Evolutionary conservation across 192 early-diverging fungal genomes (phyloP).

Genomic region (Phlyctochytrium planicorne): DNA sequence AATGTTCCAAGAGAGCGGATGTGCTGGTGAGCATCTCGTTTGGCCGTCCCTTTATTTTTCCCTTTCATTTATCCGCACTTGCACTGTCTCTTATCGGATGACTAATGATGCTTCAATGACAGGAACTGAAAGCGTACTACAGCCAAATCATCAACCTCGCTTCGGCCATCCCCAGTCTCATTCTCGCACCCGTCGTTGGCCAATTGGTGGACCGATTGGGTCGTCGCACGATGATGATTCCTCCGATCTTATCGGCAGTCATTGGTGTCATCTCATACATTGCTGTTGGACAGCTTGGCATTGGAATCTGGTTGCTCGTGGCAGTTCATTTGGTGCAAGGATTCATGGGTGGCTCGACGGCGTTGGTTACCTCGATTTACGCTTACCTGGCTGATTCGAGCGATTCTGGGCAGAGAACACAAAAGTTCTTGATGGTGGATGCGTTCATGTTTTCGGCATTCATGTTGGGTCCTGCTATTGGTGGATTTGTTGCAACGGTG

Average conservation of each 20-base stretch:
- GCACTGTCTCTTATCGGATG: neutral
- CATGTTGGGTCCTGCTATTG: slow-evolving; percentile 38
- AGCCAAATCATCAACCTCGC: slow-evolving; percentile 17
- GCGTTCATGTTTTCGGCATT: slow-evolving; percentile 35
- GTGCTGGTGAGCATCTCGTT: slow-evolving; percentile 14
- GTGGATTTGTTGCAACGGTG: slow-evolving; percentile 31
- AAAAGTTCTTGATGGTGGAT: slow-evolving; percentile 36
- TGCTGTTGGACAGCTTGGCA: slow-evolving; percentile 25
- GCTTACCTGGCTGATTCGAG: slow-evolving; percentile 44
- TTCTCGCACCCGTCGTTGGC: slow-evolving; percentile 14
- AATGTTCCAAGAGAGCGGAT: slow-evolving; percentile 13
- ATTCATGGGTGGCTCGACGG: slow-evolving; percentile 30
- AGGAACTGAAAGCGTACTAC: slow-evolving; percentile 12
- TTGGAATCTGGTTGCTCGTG: slow-evolving; percentile 41
- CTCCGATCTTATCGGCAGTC: slow-evolving; percentile 26
- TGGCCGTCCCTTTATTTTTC: neutral
- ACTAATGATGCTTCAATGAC: neutral
- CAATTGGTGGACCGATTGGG: slow-evolving; percentile 15
- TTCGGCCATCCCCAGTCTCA: slow-evolving; percentile 12
- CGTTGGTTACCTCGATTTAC: slow-evolving; percentile 18
- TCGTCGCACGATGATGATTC: slow-evolving; percentile 13
- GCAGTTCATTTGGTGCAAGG: slow-evolving; percentile 32
- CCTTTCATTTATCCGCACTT: neutral
- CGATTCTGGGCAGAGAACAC: slow-evolving; percentile 13
- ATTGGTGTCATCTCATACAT: slow-evolving; percentile 27